A percentile compares a stretch with the other conserved stretches of the same genome.
These are phyloP conservation scores for Hypoxylon rickii DNA, from an alignment of 495 filamentous ascomycete species.

Conservation along the genomic window DNA sequence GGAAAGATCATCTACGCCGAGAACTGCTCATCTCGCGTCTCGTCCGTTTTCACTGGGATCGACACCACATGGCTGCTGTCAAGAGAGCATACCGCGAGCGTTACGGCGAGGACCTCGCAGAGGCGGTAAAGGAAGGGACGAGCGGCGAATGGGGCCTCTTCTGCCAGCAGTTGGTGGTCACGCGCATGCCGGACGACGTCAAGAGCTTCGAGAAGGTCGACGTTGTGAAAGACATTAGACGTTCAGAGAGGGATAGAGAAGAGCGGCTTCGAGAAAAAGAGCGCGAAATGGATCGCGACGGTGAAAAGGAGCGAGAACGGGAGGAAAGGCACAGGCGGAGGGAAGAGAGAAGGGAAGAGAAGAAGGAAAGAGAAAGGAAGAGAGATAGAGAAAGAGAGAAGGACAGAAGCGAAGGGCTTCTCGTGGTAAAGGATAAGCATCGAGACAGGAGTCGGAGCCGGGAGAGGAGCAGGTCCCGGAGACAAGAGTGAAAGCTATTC, in stretches of 20 bases:
- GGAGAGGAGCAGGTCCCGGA: conserved; percentile 38
- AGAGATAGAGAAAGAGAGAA: conserved; percentile 22
- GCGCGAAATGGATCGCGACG: conserved; percentile 33
- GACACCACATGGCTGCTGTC: conserved; percentile 70
- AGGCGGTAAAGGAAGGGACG: conserved; percentile 58
- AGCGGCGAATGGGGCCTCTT: conserved; percentile 58
- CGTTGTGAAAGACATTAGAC: conserved; percentile 25
- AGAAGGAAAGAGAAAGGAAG: conserved; percentile 33
- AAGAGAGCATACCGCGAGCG: conserved; percentile 72
- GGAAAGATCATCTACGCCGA: conserved; percentile 68
- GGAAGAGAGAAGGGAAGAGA: conserved; percentile 21
- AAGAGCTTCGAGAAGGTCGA: conserved; percentile 49
- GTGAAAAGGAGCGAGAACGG: conserved; percentile 40
- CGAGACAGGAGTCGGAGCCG: conserved; percentile 45
- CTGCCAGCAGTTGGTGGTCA: conserved; percentile 57
- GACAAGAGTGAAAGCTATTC: conserved; percentile 32
- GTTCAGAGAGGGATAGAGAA: conserved; percentile 22
- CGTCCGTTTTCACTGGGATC: conserved; percentile 85
- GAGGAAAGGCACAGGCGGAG: conserved; percentile 25
- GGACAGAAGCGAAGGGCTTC: conserved; percentile 31
- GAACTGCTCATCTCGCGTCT: conserved; percentile 82
- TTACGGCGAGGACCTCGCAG: conserved; percentile 71
- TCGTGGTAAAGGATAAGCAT: conserved; percentile 36
- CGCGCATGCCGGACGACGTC: conserved; percentile 58
- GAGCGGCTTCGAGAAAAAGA: conserved; percentile 25